Percentiles rank a stretch among this genome's conserved stretches.
Evolutionary conservation across 2,329 filamentous ascomycete genomes (phyloP).

Genomic region (Talaromyces rugulosus): DNA sequence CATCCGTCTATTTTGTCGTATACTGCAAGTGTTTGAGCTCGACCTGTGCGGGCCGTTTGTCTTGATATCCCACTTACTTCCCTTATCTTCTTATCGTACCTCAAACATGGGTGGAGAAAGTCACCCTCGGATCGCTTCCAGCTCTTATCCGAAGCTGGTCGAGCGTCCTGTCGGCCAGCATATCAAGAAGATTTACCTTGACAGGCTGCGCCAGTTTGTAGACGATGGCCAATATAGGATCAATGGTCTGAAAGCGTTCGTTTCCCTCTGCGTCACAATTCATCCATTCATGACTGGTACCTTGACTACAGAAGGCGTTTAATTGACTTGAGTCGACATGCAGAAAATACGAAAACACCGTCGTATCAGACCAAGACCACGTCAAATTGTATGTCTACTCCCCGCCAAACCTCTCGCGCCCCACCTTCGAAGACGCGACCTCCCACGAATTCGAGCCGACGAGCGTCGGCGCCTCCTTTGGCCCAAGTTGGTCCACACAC

Average conservation of each 20-base stretch:
- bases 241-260: conserved; percentile 68
- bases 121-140: conserved; percentile 27
- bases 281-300: neutral
- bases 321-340: neutral
- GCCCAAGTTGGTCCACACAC: conserved; percentile 94
- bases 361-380: conserved; percentile 64
- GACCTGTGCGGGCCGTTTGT: neutral
- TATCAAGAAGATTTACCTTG: conserved; percentile 79
- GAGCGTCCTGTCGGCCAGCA: conserved; percentile 64
- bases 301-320: conserved; percentile 3
- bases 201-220: conserved; percentile 78
- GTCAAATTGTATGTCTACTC: conserved; percentile 85
- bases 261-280: conserved; percentile 10
- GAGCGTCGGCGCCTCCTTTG: conserved; percentile 72
- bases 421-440: conserved; percentile 79
- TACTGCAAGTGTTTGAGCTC: neutral
- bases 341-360: conserved; percentile 69
- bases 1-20: neutral
- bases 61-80: neutral
- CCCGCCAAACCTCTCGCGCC: conserved; percentile 72
- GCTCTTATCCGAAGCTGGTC: conserved; percentile 48
- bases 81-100: conserved; percentile 3
- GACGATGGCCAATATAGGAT: conserved; percentile 71
- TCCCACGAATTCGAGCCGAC: conserved; percentile 72
- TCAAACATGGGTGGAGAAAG: conserved; percentile 35